These are phyloP conservation scores for Lyophyllum shimeji DNA, from an alignment of 768 basidiomycete genomes.

Conservation along the genomic window DNA sequence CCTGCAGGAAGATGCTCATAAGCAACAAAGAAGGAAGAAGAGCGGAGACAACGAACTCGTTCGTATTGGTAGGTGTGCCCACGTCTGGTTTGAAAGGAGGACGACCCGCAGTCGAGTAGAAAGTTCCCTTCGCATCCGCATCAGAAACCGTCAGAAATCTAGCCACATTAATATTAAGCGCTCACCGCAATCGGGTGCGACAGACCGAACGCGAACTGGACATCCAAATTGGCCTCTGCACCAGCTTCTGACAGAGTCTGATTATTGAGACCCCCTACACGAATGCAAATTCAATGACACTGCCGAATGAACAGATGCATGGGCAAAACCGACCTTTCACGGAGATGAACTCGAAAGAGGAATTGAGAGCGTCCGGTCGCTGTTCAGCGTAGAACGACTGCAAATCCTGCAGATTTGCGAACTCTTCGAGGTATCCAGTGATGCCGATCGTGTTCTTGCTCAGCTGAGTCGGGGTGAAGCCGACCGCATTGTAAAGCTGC, in stretches of 20 bases:
- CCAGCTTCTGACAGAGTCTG: constrained; percentile 53
- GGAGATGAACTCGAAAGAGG: constrained; percentile 54
- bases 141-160: not conserved
- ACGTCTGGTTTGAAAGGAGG: constrained; percentile 57
- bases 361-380: constrained; percentile 43
- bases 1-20: constrained; percentile 11
- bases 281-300: constrained; percentile 3
- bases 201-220: constrained; percentile 62
- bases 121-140: constrained; percentile 37
- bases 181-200: constrained; percentile 54
- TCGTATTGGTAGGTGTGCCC: constrained; percentile 33
- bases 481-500: constrained; percentile 53
- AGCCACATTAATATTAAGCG: not conserved
- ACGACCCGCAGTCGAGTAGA: constrained; percentile 61
- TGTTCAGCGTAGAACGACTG: constrained; percentile 47
- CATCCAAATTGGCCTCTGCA: constrained; percentile 61
- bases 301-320: not conserved
- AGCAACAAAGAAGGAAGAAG: not conserved
- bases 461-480: constrained; percentile 40
- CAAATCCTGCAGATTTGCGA: constrained; percentile 50
- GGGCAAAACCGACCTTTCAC: constrained; percentile 44
- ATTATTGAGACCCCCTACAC: constrained; percentile 54
- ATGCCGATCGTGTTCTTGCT: constrained; percentile 48
- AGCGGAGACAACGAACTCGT: constrained; percentile 28
- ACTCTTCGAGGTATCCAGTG: constrained; percentile 53